These are phyloP conservation scores for Nigrospora sphaerica DNA, from an alignment of 2,329 filamentous ascomycete species.

Conservation along the genomic window DNA sequence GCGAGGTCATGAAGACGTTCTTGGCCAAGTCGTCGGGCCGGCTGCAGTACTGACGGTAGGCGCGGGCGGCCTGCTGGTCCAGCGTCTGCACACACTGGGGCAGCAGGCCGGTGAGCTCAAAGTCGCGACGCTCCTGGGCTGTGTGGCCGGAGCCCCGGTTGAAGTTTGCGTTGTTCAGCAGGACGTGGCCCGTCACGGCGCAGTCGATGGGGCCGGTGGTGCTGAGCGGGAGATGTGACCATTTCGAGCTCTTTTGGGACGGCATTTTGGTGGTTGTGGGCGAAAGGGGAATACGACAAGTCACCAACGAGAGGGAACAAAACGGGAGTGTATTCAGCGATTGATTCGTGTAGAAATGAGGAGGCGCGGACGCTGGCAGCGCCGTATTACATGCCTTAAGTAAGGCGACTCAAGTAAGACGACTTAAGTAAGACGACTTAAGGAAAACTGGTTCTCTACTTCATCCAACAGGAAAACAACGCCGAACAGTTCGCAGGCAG, in stretches of 20 bases:
- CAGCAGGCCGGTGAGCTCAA: constrained; percentile 66
- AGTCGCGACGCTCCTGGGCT: constrained; percentile 57
- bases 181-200: constrained; percentile 39
- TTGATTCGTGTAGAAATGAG: too few relatives aligned
- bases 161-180: constrained; percentile 61
- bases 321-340: too few relatives aligned
- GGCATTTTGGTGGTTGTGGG: constrained; percentile 10
- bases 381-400: too few relatives aligned
- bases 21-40: constrained; percentile 63
- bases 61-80: constrained; percentile 68
- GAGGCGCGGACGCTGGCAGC: too few relatives aligned
- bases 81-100: constrained; percentile 67
- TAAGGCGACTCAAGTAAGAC: too few relatives aligned
- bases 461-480: too few relatives aligned
- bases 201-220: constrained; percentile 42
- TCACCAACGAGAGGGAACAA: too few relatives aligned
- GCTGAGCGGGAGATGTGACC: constrained; percentile 37
- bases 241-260: constrained; percentile 24
- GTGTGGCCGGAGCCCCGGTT: constrained; percentile 83
- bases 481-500: too few relatives aligned
- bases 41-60: constrained; percentile 71
- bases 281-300: too few relatives aligned
- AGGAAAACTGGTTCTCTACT: too few relatives aligned
- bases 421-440: too few relatives aligned
- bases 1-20: constrained; percentile 79